Evolutionary conservation across 2,329 filamentous ascomycete species (phyloP), one percentile per base, ranked within the genome.

Genomic region (Ascochyta lentis): DNA sequence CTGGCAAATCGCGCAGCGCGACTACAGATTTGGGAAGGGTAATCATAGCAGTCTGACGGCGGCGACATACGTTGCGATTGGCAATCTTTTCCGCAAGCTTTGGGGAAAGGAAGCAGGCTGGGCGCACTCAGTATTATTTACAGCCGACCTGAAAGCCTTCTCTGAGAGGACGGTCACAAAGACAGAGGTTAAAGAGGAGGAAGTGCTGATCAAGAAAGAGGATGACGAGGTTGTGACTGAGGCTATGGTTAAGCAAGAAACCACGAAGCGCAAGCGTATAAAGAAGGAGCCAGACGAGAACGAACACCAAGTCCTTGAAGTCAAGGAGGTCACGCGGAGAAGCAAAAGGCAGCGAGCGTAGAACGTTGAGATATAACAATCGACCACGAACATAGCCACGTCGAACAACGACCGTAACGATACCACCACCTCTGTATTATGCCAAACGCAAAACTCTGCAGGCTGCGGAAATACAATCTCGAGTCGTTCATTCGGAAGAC

Each of bases 51-150:
- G 91, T 42, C 82, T 99, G 59, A 97, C 89, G 13, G 96, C 96
- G 71, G 85, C 84, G 37, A 93, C 91, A 60, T 98, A 99, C 69
- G 89, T 95, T 71, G 91, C 92, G 0, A 87, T 99, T 13, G 95
- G 90, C 0, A 90, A 96, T 60, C 90, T 96, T 67, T 99, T 99
- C 68, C 85, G 95, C 51, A 82, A 83, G 34, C 82, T 98, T 0
- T 99, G 96, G 95, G 95, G 95, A 0, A 85, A 89, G 55, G 91
- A 98, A 67, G 95, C 95, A 1, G 95, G 95, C 1, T 99, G 96
- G 96, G 95, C 96, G 9, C 95, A 99, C 78, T 96, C 91, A 3
- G 95, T 99, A 8, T 81, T 99, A 12, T 99, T 99, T 70, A 96
- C 95, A 0, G 96, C 95, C 0, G 93, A 99, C 70, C 76, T 99